A percentile compares a stretch with the other conserved stretches of the same genome.
These are phyloP conservation scores for Neocatenulostroma microsporum DNA, from an alignment of 2,329 filamentous ascomycete species.

Conservation along the genomic window DNA sequence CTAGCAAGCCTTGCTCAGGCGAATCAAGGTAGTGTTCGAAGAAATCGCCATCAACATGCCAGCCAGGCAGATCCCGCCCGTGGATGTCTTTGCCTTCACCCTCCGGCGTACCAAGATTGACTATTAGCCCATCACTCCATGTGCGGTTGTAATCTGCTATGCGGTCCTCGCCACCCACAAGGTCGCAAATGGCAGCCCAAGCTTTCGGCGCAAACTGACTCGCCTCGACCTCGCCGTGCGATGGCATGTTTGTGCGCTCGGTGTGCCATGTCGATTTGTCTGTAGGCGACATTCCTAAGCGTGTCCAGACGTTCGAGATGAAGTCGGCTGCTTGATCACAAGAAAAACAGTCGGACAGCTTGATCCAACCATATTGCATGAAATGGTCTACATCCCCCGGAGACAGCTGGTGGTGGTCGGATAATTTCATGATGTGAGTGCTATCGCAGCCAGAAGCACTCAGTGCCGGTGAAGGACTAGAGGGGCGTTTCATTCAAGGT, in stretches of 20 bases:
- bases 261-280: constrained; percentile 59
- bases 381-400: constrained; percentile 47
- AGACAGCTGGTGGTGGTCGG: constrained; percentile 28
- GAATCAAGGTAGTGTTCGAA: constrained; percentile 66
- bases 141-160: constrained; percentile 40
- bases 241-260: constrained; percentile 57
- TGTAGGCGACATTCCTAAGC: constrained; percentile 55
- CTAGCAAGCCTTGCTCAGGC: constrained; percentile 59
- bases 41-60: constrained; percentile 67
- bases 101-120: constrained; percentile 55
- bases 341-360: constrained; percentile 8
- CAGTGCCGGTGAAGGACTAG: background rate
- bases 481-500: too few species aligned
- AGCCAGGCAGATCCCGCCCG: constrained; percentile 49
- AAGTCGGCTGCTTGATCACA: constrained; percentile 41
- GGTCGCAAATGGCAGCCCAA: constrained; percentile 58
- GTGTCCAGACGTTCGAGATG: constrained; percentile 52
- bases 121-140: constrained; percentile 63
- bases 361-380: constrained; percentile 29
- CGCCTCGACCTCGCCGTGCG: constrained; percentile 47
- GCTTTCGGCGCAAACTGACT: constrained; percentile 55
- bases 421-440: constrained; percentile 1
- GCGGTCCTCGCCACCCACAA: constrained; percentile 56
- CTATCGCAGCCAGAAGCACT: too few species aligned
- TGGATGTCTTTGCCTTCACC: constrained; percentile 42